These are phyloP conservation scores for Cordyceps pruinosa DNA, from an alignment of 2,329 filamentous ascomycete species.

Conservation along the genomic window DNA sequence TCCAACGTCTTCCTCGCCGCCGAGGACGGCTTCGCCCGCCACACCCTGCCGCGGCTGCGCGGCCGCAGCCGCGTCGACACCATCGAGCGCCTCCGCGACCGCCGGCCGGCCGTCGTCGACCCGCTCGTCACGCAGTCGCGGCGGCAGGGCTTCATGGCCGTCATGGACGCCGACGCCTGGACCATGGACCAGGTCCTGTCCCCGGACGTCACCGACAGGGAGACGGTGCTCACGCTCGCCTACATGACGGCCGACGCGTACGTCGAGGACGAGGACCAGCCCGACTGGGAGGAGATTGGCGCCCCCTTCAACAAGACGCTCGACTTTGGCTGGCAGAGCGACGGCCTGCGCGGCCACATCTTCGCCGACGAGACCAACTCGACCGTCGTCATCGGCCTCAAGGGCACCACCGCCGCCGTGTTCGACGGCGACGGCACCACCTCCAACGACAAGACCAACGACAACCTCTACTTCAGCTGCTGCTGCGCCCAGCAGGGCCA, in stretches of 20 bases:
- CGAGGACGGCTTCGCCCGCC: slow-evolving; percentile 48
- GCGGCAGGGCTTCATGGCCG: slow-evolving; percentile 56
- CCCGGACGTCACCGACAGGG: slow-evolving; percentile 79
- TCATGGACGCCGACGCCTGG: slow-evolving; percentile 70
- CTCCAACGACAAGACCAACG: slow-evolving; percentile 94
- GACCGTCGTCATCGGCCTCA: slow-evolving; percentile 85
- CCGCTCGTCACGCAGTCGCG: slow-evolving; percentile 68
- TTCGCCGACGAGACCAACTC: slow-evolving; percentile 81
- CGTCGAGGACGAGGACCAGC: slow-evolving; percentile 60
- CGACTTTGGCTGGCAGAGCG: slow-evolving; percentile 87
- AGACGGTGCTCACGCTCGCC: slow-evolving; percentile 76
- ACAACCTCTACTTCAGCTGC: slow-evolving; percentile 97
- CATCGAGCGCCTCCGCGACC: slow-evolving; percentile 77
- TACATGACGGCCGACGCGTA: slow-evolving; percentile 89
- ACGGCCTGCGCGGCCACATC: slow-evolving; percentile 86
- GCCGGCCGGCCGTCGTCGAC: slow-evolving; percentile 69
- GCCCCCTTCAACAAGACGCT: slow-evolving; percentile 75
- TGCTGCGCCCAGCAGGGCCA: slow-evolving; percentile 93
- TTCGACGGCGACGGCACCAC: slow-evolving; percentile 97
- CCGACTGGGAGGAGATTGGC: slow-evolving; percentile 79
- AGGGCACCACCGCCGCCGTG: slow-evolving; percentile 82
- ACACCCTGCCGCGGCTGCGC: slow-evolving; percentile 46
- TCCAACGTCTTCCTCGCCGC: slow-evolving; percentile 52
- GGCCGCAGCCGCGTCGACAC: slow-evolving; percentile 57
- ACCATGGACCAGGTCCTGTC: slow-evolving; percentile 68